Evolutionary conservation across 2,329 filamentous ascomycete species (phyloP).

Genomic region (Neofusicoccum cordaticola): DNA sequence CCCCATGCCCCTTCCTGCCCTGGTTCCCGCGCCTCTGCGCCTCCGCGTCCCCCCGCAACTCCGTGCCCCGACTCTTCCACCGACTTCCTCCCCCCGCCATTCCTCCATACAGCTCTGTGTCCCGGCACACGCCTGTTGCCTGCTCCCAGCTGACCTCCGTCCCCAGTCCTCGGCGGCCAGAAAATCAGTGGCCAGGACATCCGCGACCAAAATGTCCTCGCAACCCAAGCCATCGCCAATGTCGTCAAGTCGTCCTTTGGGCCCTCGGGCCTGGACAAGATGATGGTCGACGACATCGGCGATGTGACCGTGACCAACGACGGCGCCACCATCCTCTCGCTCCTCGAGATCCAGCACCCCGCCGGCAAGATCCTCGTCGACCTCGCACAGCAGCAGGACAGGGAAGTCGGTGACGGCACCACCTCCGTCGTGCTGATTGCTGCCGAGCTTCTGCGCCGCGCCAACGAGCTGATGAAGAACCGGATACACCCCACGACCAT

Average conservation of each 20-base stretch:
- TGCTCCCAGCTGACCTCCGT: constrained; percentile 25
- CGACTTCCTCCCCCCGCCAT: neutral
- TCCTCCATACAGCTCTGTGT: neutral
- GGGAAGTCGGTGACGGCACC: constrained; percentile 97
- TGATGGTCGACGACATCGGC: constrained; percentile 99
- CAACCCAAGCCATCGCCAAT: constrained; percentile 96
- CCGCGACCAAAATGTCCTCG: constrained; percentile 94
- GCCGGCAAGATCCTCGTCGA: constrained; percentile 98
- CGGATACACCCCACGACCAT: constrained; percentile 99
- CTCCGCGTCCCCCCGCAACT: neutral
- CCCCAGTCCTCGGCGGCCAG: constrained; percentile 79
- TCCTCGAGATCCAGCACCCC: constrained; percentile 96
- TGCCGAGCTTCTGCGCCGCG: constrained; percentile 86
- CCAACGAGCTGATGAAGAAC: constrained; percentile 99
- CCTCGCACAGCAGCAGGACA: constrained; percentile 96
- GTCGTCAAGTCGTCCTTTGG: constrained; percentile 99
- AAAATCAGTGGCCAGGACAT: constrained; percentile 98
- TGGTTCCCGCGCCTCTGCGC: neutral
- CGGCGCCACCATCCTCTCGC: constrained; percentile 90
- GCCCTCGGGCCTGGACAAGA: constrained; percentile 95
- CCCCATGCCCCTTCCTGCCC: neutral
- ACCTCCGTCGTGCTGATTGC: constrained; percentile 98
- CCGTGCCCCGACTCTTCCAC: constrained; percentile 3
- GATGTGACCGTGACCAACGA: constrained; percentile 99
- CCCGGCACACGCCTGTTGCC: neutral